phyloP scores from a whole-genome alignment of 2,329 filamentous ascomycete species.

The Cladophialophora chaetospira region DNA sequence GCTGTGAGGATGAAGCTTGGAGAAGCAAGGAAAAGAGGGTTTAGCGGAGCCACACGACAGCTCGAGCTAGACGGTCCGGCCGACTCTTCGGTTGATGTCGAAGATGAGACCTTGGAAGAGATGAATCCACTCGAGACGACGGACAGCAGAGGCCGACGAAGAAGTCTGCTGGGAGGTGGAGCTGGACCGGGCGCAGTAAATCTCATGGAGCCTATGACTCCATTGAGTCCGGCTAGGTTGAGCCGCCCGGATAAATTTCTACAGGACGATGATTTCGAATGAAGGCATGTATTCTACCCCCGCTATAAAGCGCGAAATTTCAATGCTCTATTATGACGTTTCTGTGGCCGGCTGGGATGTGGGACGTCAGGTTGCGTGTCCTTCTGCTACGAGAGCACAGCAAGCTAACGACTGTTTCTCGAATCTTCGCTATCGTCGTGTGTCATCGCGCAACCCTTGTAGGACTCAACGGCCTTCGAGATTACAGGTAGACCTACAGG shows the following conservation, averaged over 20 bases:
- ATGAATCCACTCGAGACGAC: conserved; percentile 28
- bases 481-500: too few relatives aligned
- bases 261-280: conserved; percentile 53
- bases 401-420: too few relatives aligned
- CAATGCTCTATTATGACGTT: too few relatives aligned
- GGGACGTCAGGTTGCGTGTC: too few relatives aligned
- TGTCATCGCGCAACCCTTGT: too few relatives aligned
- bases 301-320: not conserved
- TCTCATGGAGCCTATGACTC: conserved; percentile 53
- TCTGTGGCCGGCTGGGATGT: too few relatives aligned
- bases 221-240: conserved; percentile 44
- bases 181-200: conserved; percentile 37
- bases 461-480: too few relatives aligned
- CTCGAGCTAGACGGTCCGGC: conserved; percentile 24
- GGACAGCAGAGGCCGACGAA: conserved; percentile 22
- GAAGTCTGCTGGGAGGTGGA: conserved; percentile 28
- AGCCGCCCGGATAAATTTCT: conserved; percentile 38
- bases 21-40: conserved; percentile 36
- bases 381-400: too few relatives aligned
- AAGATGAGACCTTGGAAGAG: conserved; percentile 32
- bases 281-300: conserved; percentile 26
- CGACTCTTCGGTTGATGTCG: conserved; percentile 48
- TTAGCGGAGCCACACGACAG: conserved; percentile 29
- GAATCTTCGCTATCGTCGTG: too few relatives aligned
- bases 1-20: conserved; percentile 49